Evolutionary conservation across 2,329 filamentous ascomycete genomes (phyloP), one percentile per base, ranked within the genome.

Genomic region (Chalaropsis ovoidea): DNA sequence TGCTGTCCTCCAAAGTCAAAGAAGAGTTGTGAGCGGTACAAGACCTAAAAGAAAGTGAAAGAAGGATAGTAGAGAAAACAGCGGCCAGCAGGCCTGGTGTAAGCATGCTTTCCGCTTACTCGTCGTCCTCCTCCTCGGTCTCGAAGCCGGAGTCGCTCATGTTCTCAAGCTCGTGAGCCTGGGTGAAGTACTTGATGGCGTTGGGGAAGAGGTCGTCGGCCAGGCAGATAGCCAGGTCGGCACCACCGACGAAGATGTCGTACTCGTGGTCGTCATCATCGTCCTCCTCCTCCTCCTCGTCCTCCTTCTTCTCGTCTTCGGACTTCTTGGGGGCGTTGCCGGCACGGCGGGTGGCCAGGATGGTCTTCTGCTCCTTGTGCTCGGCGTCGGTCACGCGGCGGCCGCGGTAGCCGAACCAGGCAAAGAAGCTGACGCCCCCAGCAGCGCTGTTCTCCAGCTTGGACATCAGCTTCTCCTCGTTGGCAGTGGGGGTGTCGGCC

Each of bases 131-230:
- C 13, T 82, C 82, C 7, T 80, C 80, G 8, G 80, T 73, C 72
- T 90, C 87, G 70, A 90, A 87, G 69, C 92, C 87, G 54, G 83
- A 73, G 68, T 92, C 89, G 71, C 78, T 85, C 72, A 87, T 73
- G 11, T 82, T 82, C 62, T 86, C 85, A 65, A 83, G 78, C 71
- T 90, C 87, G 73, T 87, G 85, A 58, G 89, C 88, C 77, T 89
- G 82, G 94, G 90, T 88, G 78, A 94, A 97, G 78, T 94, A 95
- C 75, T 89, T 90, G 75, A 95, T 86, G 67, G 92, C 93, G 69
- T 86, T 85, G 61, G 90, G 89, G 86, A 88, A 96, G 63, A 97
- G 78, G 70, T 97, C 93, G 73, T 97, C 92, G 8, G 88, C 85
- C 70, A 97, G 80, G 68, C 85, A 81, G 69, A 90, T 81, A 47